These are phyloP conservation scores for Aspergillus transmontanensis DNA, from an alignment of 2,329 filamentous ascomycete species.

Conservation along the genomic window DNA sequence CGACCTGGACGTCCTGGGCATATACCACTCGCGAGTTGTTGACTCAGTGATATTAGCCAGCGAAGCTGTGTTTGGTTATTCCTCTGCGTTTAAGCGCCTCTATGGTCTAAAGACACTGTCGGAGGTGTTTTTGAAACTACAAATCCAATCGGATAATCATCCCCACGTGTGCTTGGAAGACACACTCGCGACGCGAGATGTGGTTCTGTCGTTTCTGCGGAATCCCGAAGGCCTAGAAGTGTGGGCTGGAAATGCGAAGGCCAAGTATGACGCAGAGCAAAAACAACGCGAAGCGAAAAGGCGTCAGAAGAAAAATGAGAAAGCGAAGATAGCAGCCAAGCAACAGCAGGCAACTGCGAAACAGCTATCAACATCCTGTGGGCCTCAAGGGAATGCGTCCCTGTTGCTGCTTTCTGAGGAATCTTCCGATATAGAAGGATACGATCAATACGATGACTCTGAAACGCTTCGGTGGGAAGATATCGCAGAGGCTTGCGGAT, in stretches of 20 bases:
- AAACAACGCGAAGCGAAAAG: neutral
- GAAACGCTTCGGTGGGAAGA: constrained; percentile 3
- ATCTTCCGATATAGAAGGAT: neutral
- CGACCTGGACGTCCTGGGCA: constrained; percentile 49
- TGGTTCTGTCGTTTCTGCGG: constrained; percentile 51
- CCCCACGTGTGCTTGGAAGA: constrained; percentile 56
- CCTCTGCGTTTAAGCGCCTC: constrained; percentile 7
- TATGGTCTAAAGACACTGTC: constrained; percentile 44
- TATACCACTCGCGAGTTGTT: constrained; percentile 47
- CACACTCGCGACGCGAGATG: constrained; percentile 52
- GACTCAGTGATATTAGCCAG: constrained; percentile 49
- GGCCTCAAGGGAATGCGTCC: neutral
- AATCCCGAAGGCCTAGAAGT: constrained; percentile 38
- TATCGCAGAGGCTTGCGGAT: neutral
- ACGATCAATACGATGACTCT: neutral
- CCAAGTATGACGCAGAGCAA: neutral
- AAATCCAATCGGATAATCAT: constrained; percentile 36
- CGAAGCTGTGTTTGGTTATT: constrained; percentile 29
- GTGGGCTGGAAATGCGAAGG: constrained; percentile 32
- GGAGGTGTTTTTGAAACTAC: constrained; percentile 36
- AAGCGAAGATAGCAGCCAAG: neutral
- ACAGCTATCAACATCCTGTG: neutral
- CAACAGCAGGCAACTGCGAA: neutral
- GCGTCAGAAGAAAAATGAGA: neutral
- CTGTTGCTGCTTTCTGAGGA: neutral